Conservation (phyloP, 2,329 filamentous ascomycete species). For the Beauveria scarabaeidicola region DNA sequence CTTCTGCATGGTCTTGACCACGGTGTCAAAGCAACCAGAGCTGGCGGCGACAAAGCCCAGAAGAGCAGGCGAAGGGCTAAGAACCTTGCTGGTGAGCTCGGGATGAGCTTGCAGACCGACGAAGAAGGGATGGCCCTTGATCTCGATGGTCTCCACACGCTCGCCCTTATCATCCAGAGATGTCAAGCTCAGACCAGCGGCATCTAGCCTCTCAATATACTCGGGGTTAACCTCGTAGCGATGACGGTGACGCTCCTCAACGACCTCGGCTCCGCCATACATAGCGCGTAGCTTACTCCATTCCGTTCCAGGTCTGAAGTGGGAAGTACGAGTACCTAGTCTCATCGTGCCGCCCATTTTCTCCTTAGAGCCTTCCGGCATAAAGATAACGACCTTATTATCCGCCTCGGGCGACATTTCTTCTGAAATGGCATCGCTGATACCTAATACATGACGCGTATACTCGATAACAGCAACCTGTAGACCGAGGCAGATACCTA, state of each 20-base stretch:
- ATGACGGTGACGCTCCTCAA: constrained; percentile 75
- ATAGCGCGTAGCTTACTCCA: constrained; percentile 71
- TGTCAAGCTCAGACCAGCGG: constrained; percentile 64
- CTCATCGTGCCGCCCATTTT: constrained; percentile 80
- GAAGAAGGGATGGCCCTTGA: constrained; percentile 76
- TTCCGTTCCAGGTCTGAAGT: constrained; percentile 67
- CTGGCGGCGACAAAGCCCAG: constrained; percentile 45
- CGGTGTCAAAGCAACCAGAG: constrained; percentile 52
- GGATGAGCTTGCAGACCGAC: constrained; percentile 83
- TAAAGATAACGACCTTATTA: constrained; percentile 73
- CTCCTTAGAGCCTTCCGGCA: constrained; percentile 62
- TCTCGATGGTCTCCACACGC: constrained; percentile 75
- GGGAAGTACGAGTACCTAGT: constrained; percentile 63
- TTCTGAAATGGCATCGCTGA: constrained; percentile 47
- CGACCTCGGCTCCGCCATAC: constrained; percentile 51
- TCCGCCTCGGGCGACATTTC: constrained; percentile 49
- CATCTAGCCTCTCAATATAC: constrained; percentile 59
- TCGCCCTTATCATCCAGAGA: constrained; percentile 71
- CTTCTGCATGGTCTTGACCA: constrained; percentile 15
- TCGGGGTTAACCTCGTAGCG: constrained; percentile 86
- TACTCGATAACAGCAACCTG: constrained; percentile 89
- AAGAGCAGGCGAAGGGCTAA: constrained; percentile 64
- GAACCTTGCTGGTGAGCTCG: constrained; percentile 70
- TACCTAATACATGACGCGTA: constrained; percentile 64
- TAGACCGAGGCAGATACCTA: constrained; percentile 89